A percentile compares a stretch with the other conserved stretches of the same genome.
These are phyloP conservation scores for Solanum hybrid DNA, from an alignment of 305 asterid genomes.

Conservation along the genomic window DNA sequence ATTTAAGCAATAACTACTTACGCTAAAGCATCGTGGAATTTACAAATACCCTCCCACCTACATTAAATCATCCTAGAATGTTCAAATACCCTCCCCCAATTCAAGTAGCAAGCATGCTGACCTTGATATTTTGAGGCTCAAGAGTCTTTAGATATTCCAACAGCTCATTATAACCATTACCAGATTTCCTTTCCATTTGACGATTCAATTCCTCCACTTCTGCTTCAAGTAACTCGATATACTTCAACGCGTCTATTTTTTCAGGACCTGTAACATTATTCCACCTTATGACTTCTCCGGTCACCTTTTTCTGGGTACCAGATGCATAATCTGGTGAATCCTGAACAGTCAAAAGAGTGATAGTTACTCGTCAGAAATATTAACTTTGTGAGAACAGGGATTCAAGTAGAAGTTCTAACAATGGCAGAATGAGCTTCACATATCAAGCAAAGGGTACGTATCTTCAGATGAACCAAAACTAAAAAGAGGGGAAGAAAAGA, in stretches of 20 bases:
- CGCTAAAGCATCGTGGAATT: slow-evolving; percentile 1
- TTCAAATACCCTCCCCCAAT: slow-evolving; percentile 9
- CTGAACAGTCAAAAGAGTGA: slow-evolving; percentile 33
- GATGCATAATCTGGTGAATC: slow-evolving; percentile 84
- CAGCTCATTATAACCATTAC: slow-evolving; percentile 63
- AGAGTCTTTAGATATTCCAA: slow-evolving; percentile 83
- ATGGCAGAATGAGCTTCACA: not conserved
- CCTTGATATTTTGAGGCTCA: slow-evolving; percentile 97
- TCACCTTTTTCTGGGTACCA: slow-evolving; percentile 86
- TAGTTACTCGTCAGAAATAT: slow-evolving; percentile 5
- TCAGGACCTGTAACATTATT: slow-evolving; percentile 82
- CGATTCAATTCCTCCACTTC: slow-evolving; percentile 90
- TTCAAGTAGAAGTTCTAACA: not conserved
- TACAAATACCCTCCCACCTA: slow-evolving; percentile 6
- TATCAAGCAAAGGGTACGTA: not conserved
- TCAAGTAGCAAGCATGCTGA: slow-evolving; percentile 15
- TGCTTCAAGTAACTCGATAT: slow-evolving; percentile 91
- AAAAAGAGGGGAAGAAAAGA: not conserved
- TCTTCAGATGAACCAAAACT: not conserved
- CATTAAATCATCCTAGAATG: slow-evolving; percentile 5
- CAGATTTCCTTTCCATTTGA: slow-evolving; percentile 69
- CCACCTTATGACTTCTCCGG: slow-evolving; percentile 97
- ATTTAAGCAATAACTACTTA: not conserved
- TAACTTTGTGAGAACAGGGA: not conserved
- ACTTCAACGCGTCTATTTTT: slow-evolving; percentile 78